A percentile compares a stretch with the other conserved stretches of the same genome.
phyloP scores from a whole-genome alignment of 768 basidiomycete genomes.

The Tricholoma matsutake region DNA sequence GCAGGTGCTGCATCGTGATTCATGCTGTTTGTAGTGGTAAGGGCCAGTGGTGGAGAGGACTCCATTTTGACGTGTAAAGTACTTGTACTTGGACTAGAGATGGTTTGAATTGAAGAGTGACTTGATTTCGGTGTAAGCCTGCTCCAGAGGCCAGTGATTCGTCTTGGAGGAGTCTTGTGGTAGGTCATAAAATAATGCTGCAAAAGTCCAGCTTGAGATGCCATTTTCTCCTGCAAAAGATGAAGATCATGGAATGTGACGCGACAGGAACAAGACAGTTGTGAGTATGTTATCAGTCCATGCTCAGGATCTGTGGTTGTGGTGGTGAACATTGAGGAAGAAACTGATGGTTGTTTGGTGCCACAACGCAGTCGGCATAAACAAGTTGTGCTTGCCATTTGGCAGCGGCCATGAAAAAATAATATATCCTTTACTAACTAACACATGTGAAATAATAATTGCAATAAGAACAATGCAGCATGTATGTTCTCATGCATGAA shows the following conservation, averaged over 20 bases:
- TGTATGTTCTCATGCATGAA: not conserved
- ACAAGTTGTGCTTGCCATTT: not conserved
- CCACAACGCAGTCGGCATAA: not conserved
- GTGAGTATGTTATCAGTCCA: not conserved
- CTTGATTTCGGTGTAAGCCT: too few species aligned
- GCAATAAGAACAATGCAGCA: not conserved
- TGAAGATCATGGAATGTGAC: not conserved
- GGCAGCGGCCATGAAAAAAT: not conserved
- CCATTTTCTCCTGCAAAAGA: constrained; percentile 9
- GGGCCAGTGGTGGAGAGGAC: constrained; percentile 4
- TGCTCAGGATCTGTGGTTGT: not conserved
- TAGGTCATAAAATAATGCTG: constrained; percentile 27
- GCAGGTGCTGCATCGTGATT: constrained; percentile 22
- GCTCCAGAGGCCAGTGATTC: constrained; percentile 14
- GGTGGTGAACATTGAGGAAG: not conserved
- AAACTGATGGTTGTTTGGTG: not conserved
- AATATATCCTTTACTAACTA: not conserved
- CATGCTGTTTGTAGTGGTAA: constrained; percentile 23
- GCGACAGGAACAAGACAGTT: not conserved
- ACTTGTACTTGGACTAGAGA: too few species aligned
- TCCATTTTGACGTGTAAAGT: not conserved
- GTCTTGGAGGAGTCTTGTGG: constrained; percentile 23
- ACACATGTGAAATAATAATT: not conserved
- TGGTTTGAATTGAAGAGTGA: too few species aligned
- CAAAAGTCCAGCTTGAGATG: constrained; percentile 19